Percentiles rank a stretch among this genome's conserved stretches.
Conservation (phyloP, 257 asterid species). For the Penstemon barbatus region DNA sequence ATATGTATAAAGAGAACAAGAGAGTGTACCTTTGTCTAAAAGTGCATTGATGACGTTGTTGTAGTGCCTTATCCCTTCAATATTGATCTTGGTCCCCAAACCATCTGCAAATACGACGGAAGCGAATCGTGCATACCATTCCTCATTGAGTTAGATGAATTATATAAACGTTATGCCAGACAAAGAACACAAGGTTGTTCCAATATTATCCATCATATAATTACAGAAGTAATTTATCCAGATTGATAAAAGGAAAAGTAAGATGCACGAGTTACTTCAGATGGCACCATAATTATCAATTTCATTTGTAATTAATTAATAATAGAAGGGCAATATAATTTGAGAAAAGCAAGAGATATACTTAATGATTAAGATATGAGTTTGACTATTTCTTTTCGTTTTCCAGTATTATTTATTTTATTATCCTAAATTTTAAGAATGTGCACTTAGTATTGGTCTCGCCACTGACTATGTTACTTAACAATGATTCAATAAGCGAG, state of each 20-base stretch:
- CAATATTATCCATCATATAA: not conserved
- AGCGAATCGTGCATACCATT: slow-evolving; percentile 3
- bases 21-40: slow-evolving; percentile 42
- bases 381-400: slow-evolving; percentile 2
- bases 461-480: not conserved
- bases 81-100: slow-evolving; percentile 45
- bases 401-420: not conserved
- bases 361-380: slow-evolving; percentile 11
- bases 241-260: not conserved
- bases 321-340: not conserved
- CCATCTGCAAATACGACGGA: slow-evolving; percentile 44
- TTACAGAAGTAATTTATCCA: not conserved
- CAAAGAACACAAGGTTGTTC: not conserved
- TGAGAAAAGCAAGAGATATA: not conserved
- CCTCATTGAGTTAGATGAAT: slow-evolving; percentile 18
- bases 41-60: slow-evolving; percentile 49
- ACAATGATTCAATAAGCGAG: not conserved
- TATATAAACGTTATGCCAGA: not conserved
- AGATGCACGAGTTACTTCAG: not conserved
- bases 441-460: not conserved
- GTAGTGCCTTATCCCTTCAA: slow-evolving; percentile 52
- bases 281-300: not conserved
- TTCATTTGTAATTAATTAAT: not conserved
- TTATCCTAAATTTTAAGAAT: slow-evolving; percentile 7
- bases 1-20: not conserved